A percentile compares a stretch with the other conserved stretches of the same genome.
These are phyloP conservation scores for Kentomonas sorsogonicus DNA, from an alignment of 208 protist species.

Conservation along the genomic window DNA sequence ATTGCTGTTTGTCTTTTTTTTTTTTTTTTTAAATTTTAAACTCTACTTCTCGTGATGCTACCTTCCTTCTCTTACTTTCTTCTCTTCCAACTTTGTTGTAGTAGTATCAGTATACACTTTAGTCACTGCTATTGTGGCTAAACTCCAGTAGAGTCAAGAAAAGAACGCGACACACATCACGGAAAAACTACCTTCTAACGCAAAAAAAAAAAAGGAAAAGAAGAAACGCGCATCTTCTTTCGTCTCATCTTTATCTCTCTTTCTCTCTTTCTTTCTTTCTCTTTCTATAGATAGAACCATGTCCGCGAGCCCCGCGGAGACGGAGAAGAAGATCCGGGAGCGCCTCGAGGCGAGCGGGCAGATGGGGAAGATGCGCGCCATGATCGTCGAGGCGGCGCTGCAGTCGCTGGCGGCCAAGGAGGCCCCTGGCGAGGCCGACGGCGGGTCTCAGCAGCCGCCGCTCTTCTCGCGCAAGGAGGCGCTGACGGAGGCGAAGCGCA, in stretches of 20 bases:
- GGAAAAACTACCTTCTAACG: too few relatives aligned
- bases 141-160: too few relatives aligned
- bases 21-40: not conserved
- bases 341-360: slow-evolving; percentile 69
- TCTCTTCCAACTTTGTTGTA: too few relatives aligned
- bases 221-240: not conserved
- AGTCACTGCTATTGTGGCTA: too few relatives aligned
- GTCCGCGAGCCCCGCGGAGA: too few relatives aligned
- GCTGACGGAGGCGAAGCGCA: slow-evolving; percentile 41
- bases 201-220: too few relatives aligned
- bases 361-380: slow-evolving; percentile 80
- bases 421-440: too few relatives aligned
- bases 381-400: slow-evolving; percentile 82
- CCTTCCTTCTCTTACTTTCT: not conserved
- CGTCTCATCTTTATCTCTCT: slow-evolving; percentile 3
- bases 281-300: not conserved
- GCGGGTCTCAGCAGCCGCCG: not conserved
- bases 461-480: slow-evolving; percentile 38
- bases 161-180: too few relatives aligned
- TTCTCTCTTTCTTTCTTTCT: not conserved
- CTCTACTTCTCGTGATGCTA: not conserved
- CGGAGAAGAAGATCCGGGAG: slow-evolving; percentile 62
- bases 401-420: slow-evolving; percentile 25
- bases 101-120: too few relatives aligned
- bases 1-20: not conserved